A percentile compares a stretch with the other conserved stretches of the same genome.
phyloP scores from a whole-genome alignment of 768 basidiomycete species.

The Nidularia pulvinata region DNA sequence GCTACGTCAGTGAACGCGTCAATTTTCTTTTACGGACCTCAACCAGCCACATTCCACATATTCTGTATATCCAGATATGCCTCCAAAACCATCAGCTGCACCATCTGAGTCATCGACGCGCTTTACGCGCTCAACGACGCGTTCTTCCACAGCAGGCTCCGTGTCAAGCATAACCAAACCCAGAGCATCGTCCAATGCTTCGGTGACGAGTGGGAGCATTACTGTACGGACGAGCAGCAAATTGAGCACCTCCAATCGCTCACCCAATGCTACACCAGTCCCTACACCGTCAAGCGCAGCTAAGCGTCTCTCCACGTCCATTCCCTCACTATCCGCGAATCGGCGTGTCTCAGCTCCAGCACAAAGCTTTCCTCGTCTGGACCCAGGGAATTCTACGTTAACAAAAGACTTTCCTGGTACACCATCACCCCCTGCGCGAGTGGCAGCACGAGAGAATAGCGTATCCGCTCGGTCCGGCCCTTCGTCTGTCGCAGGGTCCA shows the following conservation, averaged over 20 bases:
- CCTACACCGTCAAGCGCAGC: conserved; percentile 26
- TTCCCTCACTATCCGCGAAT: conserved; percentile 31
- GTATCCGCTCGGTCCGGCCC: conserved; percentile 3
- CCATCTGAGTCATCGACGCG: conserved; percentile 60
- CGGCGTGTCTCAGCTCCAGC: conserved; percentile 39
- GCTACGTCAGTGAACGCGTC: too few species aligned
- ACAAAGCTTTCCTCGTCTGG: conserved; percentile 23
- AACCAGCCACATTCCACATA: too few species aligned
- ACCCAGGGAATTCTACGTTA: conserved; percentile 18
- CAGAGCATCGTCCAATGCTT: conserved; percentile 51
- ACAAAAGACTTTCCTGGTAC: conserved; percentile 10
- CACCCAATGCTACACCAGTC: conserved; percentile 52
- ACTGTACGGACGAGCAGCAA: conserved; percentile 40
- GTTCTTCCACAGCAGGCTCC: conserved; percentile 37
- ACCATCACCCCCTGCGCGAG: conserved; percentile 18
- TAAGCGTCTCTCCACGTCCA: conserved; percentile 35
- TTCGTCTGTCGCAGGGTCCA: conserved; percentile 18
- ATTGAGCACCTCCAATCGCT: conserved; percentile 25
- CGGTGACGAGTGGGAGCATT: conserved; percentile 44
- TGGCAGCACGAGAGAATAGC: conserved; percentile 2
- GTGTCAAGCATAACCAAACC: conserved; percentile 41
- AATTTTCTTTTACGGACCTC: too few species aligned
- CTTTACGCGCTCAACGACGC: conserved; percentile 40
- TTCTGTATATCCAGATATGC: conserved; percentile 10
- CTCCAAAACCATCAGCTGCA: conserved; percentile 19